These are phyloP conservation scores for Vigna nakashimae DNA, from an alignment of 306 rosid species.

Conservation along the genomic window DNA sequence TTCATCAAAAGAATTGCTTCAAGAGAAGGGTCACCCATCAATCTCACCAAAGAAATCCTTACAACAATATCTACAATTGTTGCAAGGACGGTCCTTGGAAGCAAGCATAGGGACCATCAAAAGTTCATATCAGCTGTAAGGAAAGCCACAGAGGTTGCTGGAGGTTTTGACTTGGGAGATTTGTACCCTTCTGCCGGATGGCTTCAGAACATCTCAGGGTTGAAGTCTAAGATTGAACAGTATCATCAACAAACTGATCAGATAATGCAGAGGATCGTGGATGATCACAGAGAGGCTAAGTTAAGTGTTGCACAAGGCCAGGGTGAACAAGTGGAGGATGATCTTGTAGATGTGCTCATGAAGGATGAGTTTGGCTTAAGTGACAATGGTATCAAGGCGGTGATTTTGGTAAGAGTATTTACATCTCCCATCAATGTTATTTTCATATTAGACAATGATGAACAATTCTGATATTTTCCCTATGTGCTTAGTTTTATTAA, in stretches of 20 bases:
- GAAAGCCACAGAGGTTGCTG: not conserved
- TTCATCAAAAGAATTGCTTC: constrained; percentile 30
- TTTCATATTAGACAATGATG: not conserved
- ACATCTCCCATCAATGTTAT: not conserved
- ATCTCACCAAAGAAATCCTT: constrained; percentile 39
- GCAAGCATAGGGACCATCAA: constrained; percentile 22
- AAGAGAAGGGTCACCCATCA: constrained; percentile 42
- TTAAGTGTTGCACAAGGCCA: not conserved
- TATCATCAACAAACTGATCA: constrained; percentile 21
- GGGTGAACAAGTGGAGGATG: constrained; percentile 10
- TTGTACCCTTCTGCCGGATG: constrained; percentile 53
- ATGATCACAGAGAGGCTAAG: constrained; percentile 36
- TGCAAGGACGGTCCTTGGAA: constrained; percentile 48
- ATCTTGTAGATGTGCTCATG: constrained; percentile 43
- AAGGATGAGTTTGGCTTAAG: constrained; percentile 29
- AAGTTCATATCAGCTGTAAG: constrained; percentile 1
- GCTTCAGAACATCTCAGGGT: constrained; percentile 46
- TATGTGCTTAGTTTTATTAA: not conserved
- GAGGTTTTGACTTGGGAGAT: constrained; percentile 55
- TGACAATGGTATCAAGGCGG: constrained; percentile 43
- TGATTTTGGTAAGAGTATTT: constrained; percentile 40
- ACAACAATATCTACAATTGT: constrained; percentile 29
- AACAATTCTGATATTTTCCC: not conserved
- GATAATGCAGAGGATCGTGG: constrained; percentile 38
- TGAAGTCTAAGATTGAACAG: constrained; percentile 49